Conservation (phyloP, 192 early-diverging fungal species). For the Phycomyces nitens region DNA sequence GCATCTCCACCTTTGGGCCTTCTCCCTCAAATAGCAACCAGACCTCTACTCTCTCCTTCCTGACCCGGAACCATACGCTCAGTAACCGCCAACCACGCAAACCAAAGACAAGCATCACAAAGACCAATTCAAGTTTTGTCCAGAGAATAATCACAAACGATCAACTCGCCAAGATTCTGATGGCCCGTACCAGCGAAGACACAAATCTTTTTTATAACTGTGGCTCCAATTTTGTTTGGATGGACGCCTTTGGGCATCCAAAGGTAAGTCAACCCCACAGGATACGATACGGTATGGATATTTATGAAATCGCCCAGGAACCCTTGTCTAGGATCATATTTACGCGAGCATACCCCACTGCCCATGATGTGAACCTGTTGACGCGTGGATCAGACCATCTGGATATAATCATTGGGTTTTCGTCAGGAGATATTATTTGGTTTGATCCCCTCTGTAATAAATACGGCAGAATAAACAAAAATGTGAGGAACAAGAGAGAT, state of each 20-base stretch:
- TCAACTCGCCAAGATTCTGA: constrained; percentile 60
- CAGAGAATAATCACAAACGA: constrained; percentile 68
- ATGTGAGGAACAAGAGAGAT: constrained; percentile 44
- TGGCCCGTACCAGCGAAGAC: constrained; percentile 51
- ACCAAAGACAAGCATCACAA: constrained; percentile 65
- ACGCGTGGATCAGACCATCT: constrained; percentile 72
- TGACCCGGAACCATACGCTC: constrained; percentile 14
- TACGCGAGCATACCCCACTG: constrained; percentile 71
- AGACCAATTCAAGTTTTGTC: constrained; percentile 73
- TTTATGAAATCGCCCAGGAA: constrained; percentile 44
- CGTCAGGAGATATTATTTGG: constrained; percentile 80
- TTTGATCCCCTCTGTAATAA: constrained; percentile 89
- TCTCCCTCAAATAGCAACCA: constrained; percentile 4
- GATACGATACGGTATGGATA: too few species aligned
- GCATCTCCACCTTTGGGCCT: constrained; percentile 1
- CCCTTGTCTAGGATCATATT: constrained; percentile 80
- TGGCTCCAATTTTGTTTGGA: constrained; percentile 71
- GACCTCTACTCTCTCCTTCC: constrained; percentile 25
- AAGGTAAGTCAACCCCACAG: constrained; percentile 45
- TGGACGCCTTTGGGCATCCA: constrained; percentile 54
- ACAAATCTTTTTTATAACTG: constrained; percentile 74
- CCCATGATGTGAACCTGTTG: constrained; percentile 81
- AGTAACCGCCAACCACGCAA: constrained; percentile 27
- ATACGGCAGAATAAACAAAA: constrained; percentile 83
- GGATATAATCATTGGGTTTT: constrained; percentile 82